Base-by-base conservation (phyloP, 2,329 filamentous ascomycete genomes). In the Metarhizium rileyi region DNA sequence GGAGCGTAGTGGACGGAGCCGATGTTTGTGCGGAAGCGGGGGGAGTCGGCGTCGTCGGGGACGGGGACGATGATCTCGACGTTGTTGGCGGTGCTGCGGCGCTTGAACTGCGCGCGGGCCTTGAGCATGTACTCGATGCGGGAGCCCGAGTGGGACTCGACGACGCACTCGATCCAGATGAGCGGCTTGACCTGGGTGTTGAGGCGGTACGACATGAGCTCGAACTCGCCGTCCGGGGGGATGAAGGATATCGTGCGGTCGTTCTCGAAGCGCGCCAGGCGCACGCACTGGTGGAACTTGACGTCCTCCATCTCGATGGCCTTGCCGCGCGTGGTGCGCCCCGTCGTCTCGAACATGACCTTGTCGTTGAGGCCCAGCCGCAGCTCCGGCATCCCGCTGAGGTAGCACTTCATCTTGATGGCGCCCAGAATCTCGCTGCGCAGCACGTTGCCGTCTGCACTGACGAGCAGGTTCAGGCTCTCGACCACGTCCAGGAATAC, bases 241-340 rank as follows among this genome's bases (percentile, higher is more conserved):
- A 98, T 97, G 69, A 98, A 98, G 65, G 89, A 95, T 70, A 98
- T 98, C 35, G 93, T 98, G 53, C 93, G 79, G 73, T 98, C 93
- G 69, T 97, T 98, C 69, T 98, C 93, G 70, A 98, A 98, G 57
- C 93, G 82, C 44, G 90, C 94, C 56, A 98, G 77, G 55, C 93
- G 83, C 56, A 98, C 93, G 64, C 93, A 98, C 68, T 98, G 93
- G 70, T 98, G 93, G 69, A 98, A 98, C 63, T 98, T 98, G 69
- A 98, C 93, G 60, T 98, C 93, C 64, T 98, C 93, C 93, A 98
- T 98, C 72, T 98, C 93, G 55, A 98, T 93, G 9, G 93, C 88
- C 71, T 98, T 98, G 53, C 93, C 93, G 61, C 93, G 76, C 38
- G 91, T 97, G 16, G 91, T 89, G 53, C 93, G 80, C 26, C 93